phyloP scores from a whole-genome alignment of 495 filamentous ascomycete genomes.

The Aspergillus homomorphus region DNA sequence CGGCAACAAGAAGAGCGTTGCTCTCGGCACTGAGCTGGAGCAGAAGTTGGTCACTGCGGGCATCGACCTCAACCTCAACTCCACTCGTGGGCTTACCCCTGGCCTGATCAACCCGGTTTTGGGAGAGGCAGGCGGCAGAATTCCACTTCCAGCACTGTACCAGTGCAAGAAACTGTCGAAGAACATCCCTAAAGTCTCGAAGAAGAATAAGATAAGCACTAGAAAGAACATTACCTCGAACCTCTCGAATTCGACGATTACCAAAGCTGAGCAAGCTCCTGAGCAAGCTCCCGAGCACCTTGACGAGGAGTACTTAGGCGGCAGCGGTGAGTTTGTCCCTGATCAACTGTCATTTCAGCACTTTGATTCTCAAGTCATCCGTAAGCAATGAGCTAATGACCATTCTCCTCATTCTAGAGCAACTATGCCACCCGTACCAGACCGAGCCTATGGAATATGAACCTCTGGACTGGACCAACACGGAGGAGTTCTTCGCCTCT shows the following conservation, averaged over 20 bases:
- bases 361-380: background rate
- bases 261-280: background rate
- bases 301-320: background rate
- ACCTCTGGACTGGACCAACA: background rate
- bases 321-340: background rate
- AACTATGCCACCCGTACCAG: background rate
- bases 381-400: background rate
- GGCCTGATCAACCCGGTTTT: conserved; percentile 23
- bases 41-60: conserved; percentile 8
- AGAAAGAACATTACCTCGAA: background rate
- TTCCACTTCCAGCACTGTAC: conserved; percentile 9
- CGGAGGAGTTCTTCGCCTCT: background rate
- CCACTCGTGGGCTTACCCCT: conserved; percentile 30
- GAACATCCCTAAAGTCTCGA: background rate
- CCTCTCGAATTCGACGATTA: background rate
- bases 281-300: background rate
- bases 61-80: conserved; percentile 17
- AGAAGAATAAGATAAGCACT: background rate
- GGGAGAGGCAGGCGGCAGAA: conserved; percentile 18
- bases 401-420: background rate
- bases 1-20: conserved; percentile 16
- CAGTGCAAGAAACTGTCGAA: background rate
- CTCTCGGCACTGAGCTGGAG: background rate
- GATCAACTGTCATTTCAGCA: background rate
- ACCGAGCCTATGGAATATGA: background rate